Evolutionary conservation across 2,329 filamentous ascomycete species (phyloP), one percentile per base, ranked within the genome.

Genomic region (Botryosphaeria dothidea): DNA sequence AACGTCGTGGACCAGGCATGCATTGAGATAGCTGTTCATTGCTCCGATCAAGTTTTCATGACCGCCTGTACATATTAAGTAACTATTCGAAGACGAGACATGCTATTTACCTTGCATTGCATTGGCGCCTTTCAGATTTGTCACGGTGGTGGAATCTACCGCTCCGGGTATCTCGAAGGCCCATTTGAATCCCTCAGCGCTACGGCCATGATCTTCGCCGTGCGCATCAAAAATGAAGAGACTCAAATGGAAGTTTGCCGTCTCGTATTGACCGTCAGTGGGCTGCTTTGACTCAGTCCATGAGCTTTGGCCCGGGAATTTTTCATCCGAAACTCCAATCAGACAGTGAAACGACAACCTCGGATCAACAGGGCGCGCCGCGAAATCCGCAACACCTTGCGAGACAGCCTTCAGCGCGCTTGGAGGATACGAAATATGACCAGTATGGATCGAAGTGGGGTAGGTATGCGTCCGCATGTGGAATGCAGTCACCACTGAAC

Each of bases 171-270:
- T 66, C 13, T 71, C 67, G 11, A 72, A 69, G 6, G 69, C 65
- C 71, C 70, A 74, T 9, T 69, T 72, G 54, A 76, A 77, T 2
- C 68, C 71, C 45, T 67, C 65, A 1, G 69, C 66, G 9, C 69
- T 70, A 8, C 73, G 67, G 3, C 70, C 74, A 57, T 76, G 74
- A 43, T 68, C 68, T 58, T 74, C 71, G 3, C 75, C 74, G 52
- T 71, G 63, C 15, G 73, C 70, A 67, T 76, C 75, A 61, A 71
- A 73, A 5, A 74, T 65, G 46, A 74, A 66, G n/a, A 75, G 62
- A 1, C 64, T 67, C 9, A 76, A 66, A n/a, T 31, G 27, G 41
- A 60, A 34, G 0, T 41, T 43, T 4, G 34, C 15, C 5, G 23
- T 13, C 25, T 68, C 68, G n/a, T n/a, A n/a, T 13, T 46, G 17